A percentile compares a stretch with the other conserved stretches of the same genome.
Evolutionary conservation across 2,329 filamentous ascomycete species (phyloP).

Genomic region (Aureobasidium sp.): DNA sequence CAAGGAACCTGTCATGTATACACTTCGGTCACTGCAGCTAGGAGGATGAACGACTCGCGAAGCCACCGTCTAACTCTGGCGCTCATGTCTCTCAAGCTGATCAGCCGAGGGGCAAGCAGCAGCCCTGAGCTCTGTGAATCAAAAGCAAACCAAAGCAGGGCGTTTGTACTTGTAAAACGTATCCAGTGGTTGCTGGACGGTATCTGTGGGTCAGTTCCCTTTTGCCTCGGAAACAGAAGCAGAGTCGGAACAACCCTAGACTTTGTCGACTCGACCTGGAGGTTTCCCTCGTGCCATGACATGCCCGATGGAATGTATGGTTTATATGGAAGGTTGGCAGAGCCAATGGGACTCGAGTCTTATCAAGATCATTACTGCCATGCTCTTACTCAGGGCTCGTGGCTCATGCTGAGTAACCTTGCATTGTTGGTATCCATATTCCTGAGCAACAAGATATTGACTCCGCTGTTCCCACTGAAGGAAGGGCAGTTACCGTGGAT

Average conservation of each 20-base stretch:
- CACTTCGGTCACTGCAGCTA: not conserved
- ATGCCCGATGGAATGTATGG: slow-evolving; percentile 2
- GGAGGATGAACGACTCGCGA: slow-evolving; percentile 4
- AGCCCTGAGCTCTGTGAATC: not conserved
- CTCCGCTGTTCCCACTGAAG: not conserved
- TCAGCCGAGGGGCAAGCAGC: not conserved
- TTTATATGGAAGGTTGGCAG: not conserved
- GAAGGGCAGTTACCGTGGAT: not conserved
- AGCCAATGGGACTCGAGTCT: not conserved
- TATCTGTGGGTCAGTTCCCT: not conserved
- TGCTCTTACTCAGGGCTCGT: not conserved
- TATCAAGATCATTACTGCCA: not conserved
- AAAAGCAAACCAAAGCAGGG: not conserved
- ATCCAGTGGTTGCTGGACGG: slow-evolving; percentile 2
- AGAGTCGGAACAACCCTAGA: not conserved
- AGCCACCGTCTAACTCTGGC: not conserved
- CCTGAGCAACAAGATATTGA: not conserved
- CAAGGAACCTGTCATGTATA: not conserved
- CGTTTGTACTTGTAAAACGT: not conserved
- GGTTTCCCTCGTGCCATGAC: not conserved
- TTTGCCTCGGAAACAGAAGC: slow-evolving; percentile 4
- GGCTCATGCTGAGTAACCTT: slow-evolving; percentile 12
- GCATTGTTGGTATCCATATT: not conserved
- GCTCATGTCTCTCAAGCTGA: not conserved
- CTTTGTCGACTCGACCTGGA: not conserved